Conservation (phyloP, 371 early-diverging fungal species). For the Lichtheimia ramosa region DNA sequence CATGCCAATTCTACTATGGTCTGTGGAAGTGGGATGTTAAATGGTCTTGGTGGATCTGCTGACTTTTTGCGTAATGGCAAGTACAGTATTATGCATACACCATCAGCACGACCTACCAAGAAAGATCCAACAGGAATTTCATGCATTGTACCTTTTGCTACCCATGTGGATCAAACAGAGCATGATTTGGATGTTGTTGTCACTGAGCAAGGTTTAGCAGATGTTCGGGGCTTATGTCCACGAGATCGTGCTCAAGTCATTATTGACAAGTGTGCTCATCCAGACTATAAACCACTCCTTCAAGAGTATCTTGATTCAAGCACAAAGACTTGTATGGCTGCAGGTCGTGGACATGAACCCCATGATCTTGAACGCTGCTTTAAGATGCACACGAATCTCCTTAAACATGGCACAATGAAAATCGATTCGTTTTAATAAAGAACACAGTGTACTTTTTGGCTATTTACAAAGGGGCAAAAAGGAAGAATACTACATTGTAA, state of each 20-base stretch:
- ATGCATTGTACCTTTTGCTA: conserved; percentile 53
- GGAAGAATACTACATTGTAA: too few species aligned
- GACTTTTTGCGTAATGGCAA: conserved; percentile 53
- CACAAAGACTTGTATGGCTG: conserved; percentile 47
- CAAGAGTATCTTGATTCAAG: conserved; percentile 50
- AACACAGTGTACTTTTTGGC: too few species aligned
- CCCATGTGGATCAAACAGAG: conserved; percentile 57
- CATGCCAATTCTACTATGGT: conserved; percentile 56
- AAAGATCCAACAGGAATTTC: conserved; percentile 48
- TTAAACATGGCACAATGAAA: conserved; percentile 56
- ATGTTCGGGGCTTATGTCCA: conserved; percentile 51
- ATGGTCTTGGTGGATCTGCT: conserved; percentile 52
- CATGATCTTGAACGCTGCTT: conserved; percentile 57
- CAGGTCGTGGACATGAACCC: conserved; percentile 52
- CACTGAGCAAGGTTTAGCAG: conserved; percentile 56
- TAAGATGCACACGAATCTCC: conserved; percentile 51
- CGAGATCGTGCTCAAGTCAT: conserved; percentile 50
- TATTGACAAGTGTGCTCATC: conserved; percentile 57
- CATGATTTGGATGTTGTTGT: conserved; percentile 56
- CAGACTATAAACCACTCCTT: conserved; percentile 47
- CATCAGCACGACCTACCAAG: conserved; percentile 50
- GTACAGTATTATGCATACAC: conserved; percentile 53
- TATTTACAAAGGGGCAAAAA: too few species aligned
- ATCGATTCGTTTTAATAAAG: conserved; percentile 24
- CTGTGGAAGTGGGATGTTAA: conserved; percentile 52